Evolutionary conservation across 352 stramenopile species (phyloP), one percentile per base, ranked within the genome.

Genomic region (Pythium monospermum): DNA sequence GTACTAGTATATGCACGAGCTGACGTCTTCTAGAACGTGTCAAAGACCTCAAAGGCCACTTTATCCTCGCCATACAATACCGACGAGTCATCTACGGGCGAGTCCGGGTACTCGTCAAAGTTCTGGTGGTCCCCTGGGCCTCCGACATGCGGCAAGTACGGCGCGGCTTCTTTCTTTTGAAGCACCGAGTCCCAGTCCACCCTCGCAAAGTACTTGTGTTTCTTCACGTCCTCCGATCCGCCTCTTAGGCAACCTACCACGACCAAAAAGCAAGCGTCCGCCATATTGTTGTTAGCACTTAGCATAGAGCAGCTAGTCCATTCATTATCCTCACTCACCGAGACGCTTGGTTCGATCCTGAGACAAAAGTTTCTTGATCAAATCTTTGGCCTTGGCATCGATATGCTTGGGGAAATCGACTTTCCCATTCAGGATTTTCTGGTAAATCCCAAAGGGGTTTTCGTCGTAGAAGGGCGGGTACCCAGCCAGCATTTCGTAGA

Each of bases 31-130:
- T 90, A 94, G 73, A 94, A 94, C 56, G 87, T 59, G 59, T 94
- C 79, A 69, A 94, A 92, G 54, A 87, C 77, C 50, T 91, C 77
- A 46, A 94, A 94, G 6, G 77, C 76, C 7, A 71, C 76, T 59
- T 85, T 78, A 57, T 96, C 88, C 50, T 94, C 80, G 21, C 81
- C 78, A 49, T 78, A 93, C 32, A 97, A 73, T 49, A 89, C 68
- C 39, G 83, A 70, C 30, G 80, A 82, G 57, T 93, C 76, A 53
- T 95, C 86, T 47, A 93, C 68, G 30, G 88, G 84, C 16, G 83
- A 95, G 59, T 97, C 88, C 2, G 90, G 88, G 64, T 97, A 97
- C 61, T 87, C 75, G 61, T 97, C 91, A 65, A 97, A 97, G 80
- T 97, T 91, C 63, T 85, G 81, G 53, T 96, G 91, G 49, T 97